Base-by-base conservation (phyloP, 208 protist genomes). In the Trypanosomatidae sp. region DNA sequence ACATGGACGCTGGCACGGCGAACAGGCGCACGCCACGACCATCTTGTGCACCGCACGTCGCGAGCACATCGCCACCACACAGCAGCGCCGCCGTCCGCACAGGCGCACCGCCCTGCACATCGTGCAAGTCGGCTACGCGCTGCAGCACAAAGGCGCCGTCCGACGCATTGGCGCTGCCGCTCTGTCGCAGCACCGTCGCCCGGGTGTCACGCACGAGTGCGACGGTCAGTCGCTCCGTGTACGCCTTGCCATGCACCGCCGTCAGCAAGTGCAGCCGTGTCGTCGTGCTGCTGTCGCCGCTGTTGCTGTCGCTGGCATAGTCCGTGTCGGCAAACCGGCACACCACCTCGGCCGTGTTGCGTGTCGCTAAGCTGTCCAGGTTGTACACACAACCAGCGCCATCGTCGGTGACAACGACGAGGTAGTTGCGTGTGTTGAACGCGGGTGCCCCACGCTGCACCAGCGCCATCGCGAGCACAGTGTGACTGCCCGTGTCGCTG, bases 371-470 rank as follows among this genome's bases (percentile, higher is more conserved):
- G 11, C 49, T 58, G 11, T 51, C 44, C 47, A 79, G 32, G 35
- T 78, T 61, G 56, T 82, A 81, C 18, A 88, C 57, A 18, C 24
- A 60, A 11, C 73, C 52, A 10, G 47, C 20, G 33, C 79, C 79
- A 47, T 71, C 68, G 47, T 88, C 79, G 10, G 56, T 48, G 32
- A 88, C 69, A 28, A 68, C 53, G 24, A 88, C 63, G 19, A 77
- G 39, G 58, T 81, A 75, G 47, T 59, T 56, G 30, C 64, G 61
- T 10, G 73, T 88, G 61, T 80, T 82, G 56, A 81, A 81, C n/a
- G 56, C 48, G 0, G 79, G 79, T 20, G 50, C 45, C 25, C 63
- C 61, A 4, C 50, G 55, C 8, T 52, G 56, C 40, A 77, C 64
- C 11, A 88, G 59, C 18, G 57, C 61, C 33, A 83, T 28, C 21